Percentiles rank a stretch among this genome's conserved stretches.
phyloP scores from a whole-genome alignment of 768 basidiomycete genomes.

The Lenzites betulinus region DNA sequence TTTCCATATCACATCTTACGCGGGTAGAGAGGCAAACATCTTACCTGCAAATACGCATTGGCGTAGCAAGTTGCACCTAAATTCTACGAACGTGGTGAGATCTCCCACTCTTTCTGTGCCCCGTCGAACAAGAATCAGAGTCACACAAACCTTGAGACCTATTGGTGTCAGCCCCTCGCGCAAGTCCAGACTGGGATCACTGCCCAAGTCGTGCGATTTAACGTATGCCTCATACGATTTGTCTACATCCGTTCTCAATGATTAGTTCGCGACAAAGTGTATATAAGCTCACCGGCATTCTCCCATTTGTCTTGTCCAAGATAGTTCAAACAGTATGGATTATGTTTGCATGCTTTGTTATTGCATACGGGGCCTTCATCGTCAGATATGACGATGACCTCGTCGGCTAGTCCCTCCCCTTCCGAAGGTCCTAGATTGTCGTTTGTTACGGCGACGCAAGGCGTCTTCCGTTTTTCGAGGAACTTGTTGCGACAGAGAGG shows the following conservation, averaged over 20 bases:
- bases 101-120: neutral
- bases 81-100: constrained; percentile 53
- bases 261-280: constrained; percentile 7
- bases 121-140: neutral
- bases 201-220: constrained; percentile 52
- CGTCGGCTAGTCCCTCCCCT: constrained; percentile 54
- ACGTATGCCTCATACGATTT: constrained; percentile 52
- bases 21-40: constrained; percentile 17
- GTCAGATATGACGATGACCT: constrained; percentile 72
- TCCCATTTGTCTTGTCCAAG: constrained; percentile 86
- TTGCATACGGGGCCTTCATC: constrained; percentile 59
- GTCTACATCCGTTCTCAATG: constrained; percentile 39
- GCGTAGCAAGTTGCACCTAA: constrained; percentile 97
- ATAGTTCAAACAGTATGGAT: constrained; percentile 87
- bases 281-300: constrained; percentile 52
- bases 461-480: constrained; percentile 23
- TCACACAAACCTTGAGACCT: constrained; percentile 63
- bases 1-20: neutral
- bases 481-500: constrained; percentile 64
- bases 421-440: constrained; percentile 1
- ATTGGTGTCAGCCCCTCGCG: constrained; percentile 64
- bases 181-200: constrained; percentile 52
- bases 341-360: constrained; percentile 67
- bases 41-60: constrained; percentile 89
- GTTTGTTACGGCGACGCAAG: constrained; percentile 1